Percentiles rank a stretch among this genome's conserved stretches.
These are phyloP conservation scores for Nitzschia sp. DNA, from an alignment of 108 stramenopile genomes.

Conservation along the genomic window DNA sequence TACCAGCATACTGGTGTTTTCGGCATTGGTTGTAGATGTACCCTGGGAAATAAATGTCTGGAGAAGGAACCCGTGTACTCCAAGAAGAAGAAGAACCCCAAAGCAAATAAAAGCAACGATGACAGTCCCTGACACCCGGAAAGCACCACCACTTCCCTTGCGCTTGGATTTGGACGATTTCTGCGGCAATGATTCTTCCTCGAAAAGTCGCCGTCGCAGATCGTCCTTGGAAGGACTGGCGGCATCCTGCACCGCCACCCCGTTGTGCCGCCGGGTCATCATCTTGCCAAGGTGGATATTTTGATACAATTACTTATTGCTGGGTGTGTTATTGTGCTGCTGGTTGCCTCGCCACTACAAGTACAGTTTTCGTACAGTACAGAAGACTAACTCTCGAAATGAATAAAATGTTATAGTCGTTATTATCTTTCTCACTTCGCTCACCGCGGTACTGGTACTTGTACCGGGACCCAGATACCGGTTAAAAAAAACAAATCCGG, in stretches of 20 bases:
- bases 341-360: no score
- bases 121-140: neutral
- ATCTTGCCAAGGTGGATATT: no score
- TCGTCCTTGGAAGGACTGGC: constrained; percentile 1
- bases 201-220: neutral
- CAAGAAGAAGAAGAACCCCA: constrained; percentile 3
- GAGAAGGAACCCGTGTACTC: constrained; percentile 17
- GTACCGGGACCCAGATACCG: no score
- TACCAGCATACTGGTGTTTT: no score
- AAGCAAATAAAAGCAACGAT: neutral
- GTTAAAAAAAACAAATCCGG: no score
- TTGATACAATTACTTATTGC: neutral
- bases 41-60: neutral
- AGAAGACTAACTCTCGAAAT: no score
- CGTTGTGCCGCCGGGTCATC: neutral
- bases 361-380: no score
- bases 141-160: neutral
- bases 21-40: no score
- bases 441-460: no score
- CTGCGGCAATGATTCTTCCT: neutral
- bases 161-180: neutral
- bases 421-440: no score
- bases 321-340: no score
- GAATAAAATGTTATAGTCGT: no score
- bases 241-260: neutral